phyloP scores from a whole-genome alignment of 2,329 filamentous ascomycete species.

The Didymella segeticola region DNA sequence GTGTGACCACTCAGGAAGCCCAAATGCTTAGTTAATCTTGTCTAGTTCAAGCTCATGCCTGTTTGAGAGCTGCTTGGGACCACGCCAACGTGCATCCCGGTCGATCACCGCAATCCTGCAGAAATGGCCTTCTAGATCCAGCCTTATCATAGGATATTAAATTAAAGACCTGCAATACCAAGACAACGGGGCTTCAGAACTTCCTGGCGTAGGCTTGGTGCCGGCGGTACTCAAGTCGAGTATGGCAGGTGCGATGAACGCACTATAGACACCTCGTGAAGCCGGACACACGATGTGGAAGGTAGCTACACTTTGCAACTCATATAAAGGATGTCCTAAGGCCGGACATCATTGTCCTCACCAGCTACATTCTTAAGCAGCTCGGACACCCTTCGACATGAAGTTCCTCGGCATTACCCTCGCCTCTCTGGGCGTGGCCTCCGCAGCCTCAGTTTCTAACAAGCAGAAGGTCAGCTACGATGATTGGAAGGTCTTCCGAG shows the following conservation, averaged over 20 bases:
- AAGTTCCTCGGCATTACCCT: slow-evolving; percentile 40
- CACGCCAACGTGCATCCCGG: slow-evolving; percentile 10
- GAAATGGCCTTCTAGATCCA: slow-evolving; percentile 15
- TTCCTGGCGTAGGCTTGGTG: slow-evolving; percentile 18
- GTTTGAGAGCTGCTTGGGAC: slow-evolving; percentile 4
- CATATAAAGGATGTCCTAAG: slow-evolving; percentile 7
- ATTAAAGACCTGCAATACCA: slow-evolving; percentile 18
- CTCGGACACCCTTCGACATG: slow-evolving; percentile 26
- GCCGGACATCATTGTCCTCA: slow-evolving; percentile 10
- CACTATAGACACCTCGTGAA: slow-evolving; percentile 6
- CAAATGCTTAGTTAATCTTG: slow-evolving; percentile 14
- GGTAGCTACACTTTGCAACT: background rate
- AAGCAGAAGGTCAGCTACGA: slow-evolving; percentile 43
- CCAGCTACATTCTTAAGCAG: slow-evolving; percentile 10
- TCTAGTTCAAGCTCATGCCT: slow-evolving; percentile 20
- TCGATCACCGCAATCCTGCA: slow-evolving; percentile 16
- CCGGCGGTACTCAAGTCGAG: slow-evolving; percentile 12
- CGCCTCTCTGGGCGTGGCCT: slow-evolving; percentile 41
- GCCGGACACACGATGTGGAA: background rate
- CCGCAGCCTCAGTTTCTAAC: slow-evolving; percentile 40
- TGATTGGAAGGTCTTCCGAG: slow-evolving; percentile 47
- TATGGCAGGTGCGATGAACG: slow-evolving; percentile 16
- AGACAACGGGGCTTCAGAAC: slow-evolving; percentile 10
- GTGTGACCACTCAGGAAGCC: slow-evolving; percentile 10
- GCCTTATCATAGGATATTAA: slow-evolving; percentile 16